phyloP scores from a whole-genome alignment of 257 asterid species.

The Solanum corneliomulleri region DNA sequence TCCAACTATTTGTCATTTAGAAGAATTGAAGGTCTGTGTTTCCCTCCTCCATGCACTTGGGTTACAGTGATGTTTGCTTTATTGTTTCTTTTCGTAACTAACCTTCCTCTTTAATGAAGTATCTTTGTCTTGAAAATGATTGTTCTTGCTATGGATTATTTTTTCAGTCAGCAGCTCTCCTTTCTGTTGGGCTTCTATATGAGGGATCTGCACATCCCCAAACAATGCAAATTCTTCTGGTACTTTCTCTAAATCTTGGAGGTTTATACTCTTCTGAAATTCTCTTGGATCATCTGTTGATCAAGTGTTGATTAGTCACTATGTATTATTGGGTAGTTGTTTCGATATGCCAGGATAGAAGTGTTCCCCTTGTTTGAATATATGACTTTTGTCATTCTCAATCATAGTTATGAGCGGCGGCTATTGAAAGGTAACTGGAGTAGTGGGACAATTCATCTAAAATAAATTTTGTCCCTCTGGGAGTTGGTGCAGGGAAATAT shows the following conservation, averaged over 20 bases:
- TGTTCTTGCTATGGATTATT: not conserved
- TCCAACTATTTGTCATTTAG: not conserved
- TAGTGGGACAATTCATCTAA: not conserved
- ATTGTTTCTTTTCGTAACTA: not conserved
- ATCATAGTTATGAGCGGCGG: not conserved
- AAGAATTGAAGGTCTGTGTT: not conserved
- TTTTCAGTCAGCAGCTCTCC: slow-evolving; percentile 81
- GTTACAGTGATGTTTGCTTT: not conserved
- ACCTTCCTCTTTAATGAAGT: not conserved
- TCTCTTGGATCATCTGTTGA: not conserved
- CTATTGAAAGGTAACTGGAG: not conserved
- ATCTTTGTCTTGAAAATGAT: not conserved
- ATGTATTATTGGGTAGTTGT: not conserved
- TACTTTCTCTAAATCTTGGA: slow-evolving; percentile 17
- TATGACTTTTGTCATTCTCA: not conserved
- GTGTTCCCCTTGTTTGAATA: not conserved
- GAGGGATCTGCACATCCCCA: slow-evolving; percentile 98
- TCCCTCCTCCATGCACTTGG: not conserved
- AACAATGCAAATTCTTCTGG: slow-evolving; percentile 96
- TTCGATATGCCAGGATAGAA: not conserved
- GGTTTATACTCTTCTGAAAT: not conserved
- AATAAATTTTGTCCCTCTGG: not conserved
- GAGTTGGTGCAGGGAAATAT: not conserved
- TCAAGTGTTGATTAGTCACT: not conserved
- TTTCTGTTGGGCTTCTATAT: slow-evolving; percentile 84